Evolutionary conservation across 2,329 filamentous ascomycete genomes (phyloP).

Genomic region (Cordyceps fumosorosea): DNA sequence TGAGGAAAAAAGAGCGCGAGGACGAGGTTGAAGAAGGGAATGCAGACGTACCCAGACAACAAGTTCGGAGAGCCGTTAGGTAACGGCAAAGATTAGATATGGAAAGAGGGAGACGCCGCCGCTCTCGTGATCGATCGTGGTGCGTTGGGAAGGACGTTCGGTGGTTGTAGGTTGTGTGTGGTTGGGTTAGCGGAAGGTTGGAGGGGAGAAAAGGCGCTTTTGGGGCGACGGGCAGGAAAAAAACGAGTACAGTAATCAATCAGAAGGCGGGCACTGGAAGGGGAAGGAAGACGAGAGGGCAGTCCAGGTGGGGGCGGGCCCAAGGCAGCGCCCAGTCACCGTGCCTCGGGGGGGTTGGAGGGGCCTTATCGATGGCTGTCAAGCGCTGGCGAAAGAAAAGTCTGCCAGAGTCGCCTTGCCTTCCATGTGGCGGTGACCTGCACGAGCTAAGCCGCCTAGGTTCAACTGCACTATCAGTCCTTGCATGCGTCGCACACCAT

Average conservation of each 20-base stretch:
- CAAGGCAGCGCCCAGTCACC: background rate
- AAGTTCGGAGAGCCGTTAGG: background rate
- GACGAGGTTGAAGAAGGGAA: background rate
- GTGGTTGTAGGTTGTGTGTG: constrained; percentile 8
- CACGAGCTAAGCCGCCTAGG: background rate
- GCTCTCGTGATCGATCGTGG: constrained; percentile 7
- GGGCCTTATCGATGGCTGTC: background rate
- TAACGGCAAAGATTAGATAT: background rate
- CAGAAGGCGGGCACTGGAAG: constrained; percentile 4
- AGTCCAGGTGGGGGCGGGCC: constrained; percentile 4
- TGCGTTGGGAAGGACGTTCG: background rate
- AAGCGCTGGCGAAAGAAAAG: background rate
- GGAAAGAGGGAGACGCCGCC: background rate
- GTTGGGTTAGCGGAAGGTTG: constrained; percentile 2
- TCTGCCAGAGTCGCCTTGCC: background rate
- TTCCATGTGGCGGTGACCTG: background rate
- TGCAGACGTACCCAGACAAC: background rate
- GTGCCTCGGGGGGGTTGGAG: background rate
- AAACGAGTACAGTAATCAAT: background rate
- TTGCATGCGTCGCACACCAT: no score
- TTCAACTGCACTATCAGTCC: background rate
- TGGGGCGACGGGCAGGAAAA: background rate
- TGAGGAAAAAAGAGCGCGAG: background rate
- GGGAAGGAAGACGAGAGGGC: constrained; percentile 1
- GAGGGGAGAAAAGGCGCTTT: constrained; percentile 1